Conservation (phyloP, 2,329 filamentous ascomycete species). For the Colletotrichum navitas region DNA sequence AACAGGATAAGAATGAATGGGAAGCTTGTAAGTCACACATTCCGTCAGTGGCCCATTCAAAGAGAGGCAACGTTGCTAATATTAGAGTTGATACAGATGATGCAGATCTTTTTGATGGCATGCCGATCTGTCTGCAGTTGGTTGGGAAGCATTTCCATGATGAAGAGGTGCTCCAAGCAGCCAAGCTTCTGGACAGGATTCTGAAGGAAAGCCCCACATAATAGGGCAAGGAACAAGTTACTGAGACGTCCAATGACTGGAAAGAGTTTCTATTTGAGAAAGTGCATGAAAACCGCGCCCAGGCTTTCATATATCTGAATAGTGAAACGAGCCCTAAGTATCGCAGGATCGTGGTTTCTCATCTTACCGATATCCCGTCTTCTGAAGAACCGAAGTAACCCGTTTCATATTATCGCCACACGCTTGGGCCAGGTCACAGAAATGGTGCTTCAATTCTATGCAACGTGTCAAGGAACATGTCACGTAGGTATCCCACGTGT, state of each 20-base stretch:
- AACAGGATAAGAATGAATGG: conserved; percentile 13
- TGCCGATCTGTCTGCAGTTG: conserved; percentile 22
- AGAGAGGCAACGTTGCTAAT: neutral
- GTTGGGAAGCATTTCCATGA: conserved; percentile 35
- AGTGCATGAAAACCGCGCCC: neutral
- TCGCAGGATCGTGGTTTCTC: neutral
- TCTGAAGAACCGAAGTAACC: neutral
- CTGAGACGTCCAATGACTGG: neutral
- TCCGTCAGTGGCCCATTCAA: neutral
- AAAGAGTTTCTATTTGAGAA: neutral
- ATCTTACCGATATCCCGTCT: neutral
- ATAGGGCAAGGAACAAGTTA: neutral
- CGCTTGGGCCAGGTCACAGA: neutral
- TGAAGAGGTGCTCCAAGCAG: conserved; percentile 32
- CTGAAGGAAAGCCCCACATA: neutral
- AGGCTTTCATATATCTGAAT: neutral
- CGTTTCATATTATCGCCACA: neutral
- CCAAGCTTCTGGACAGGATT: conserved; percentile 12
- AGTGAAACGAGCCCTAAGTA: neutral
- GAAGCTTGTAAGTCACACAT: conserved; percentile 28
- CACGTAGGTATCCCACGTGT: too few species aligned
- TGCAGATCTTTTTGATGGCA: conserved; percentile 19
- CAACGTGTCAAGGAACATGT: neutral
- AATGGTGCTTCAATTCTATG: neutral
- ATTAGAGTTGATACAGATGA: conserved; percentile 1